Evolutionary conservation across 2,329 filamentous ascomycete species (phyloP), one percentile per base, ranked within the genome.

Genomic region (Fonsecaea monophora): DNA sequence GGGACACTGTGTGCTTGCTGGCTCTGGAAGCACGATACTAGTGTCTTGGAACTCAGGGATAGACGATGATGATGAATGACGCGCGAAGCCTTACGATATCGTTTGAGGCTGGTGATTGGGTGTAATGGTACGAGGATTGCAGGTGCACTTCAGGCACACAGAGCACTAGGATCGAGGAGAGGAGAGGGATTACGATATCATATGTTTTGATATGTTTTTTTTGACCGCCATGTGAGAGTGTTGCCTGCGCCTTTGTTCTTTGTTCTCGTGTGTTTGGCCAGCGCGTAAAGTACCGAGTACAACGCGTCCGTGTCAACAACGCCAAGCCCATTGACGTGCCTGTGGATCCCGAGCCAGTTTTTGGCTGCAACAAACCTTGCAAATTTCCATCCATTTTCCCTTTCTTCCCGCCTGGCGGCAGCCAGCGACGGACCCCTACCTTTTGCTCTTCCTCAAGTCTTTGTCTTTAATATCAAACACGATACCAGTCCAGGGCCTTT

Each of bases 331-430:
- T 34, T 35, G 53, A 55, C 53, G 53, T 55, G 53, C 53, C 30
- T 34, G 53, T 55, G 53, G 53, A 55, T 55, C 53, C 53, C 10
- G 18, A 7, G 10, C 12, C 53, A 35, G 30, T 55, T 55, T 55
- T 55, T 55, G 30, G 13, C 25, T 61, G 15, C 10, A 18, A 21
- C 66, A 53, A 40, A 57, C 60, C 37, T 32, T 45, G 48, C 60
- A 45, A 25, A 37, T 56, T 60, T 45, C 15, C 37, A 15, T 57
- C 66, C 37, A 18, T 61, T n/a, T 68, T 60, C 55, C 45, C 54
- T 59, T 64, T 50, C 67, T 70, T 71, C 72, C 71, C 72, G 69
- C 72, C 70, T 73, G 72, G 71, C 69, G 57, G 64, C 40, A 60
- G 71, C 71, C 71, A 73, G 71, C 66, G 61, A 68, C 50, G 53